These are phyloP conservation scores for Thraustotheca clavata DNA, from an alignment of 352 stramenopile species.

Conservation along the genomic window DNA sequence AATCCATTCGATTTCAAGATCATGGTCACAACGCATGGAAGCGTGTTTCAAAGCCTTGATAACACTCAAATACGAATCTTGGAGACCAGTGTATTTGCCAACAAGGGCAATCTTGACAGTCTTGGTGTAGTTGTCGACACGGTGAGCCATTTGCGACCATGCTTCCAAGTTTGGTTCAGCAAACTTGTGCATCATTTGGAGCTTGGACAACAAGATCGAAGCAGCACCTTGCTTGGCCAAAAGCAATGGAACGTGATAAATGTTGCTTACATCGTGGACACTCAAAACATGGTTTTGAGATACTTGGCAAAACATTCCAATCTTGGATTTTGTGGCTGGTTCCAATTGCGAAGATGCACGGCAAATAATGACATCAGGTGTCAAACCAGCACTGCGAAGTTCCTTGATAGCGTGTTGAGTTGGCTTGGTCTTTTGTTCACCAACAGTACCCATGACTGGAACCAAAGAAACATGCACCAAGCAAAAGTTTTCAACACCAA, in stretches of 20 bases:
- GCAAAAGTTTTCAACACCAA: conserved; percentile 97
- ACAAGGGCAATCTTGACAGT: conserved; percentile 97
- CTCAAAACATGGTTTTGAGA: conserved; percentile 91
- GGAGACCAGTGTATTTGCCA: conserved; percentile 98
- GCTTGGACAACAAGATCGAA: conserved; percentile 89
- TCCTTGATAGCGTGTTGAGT: conserved; percentile 99
- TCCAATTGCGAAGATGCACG: conserved; percentile 88
- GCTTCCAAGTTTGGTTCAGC: conserved; percentile 60
- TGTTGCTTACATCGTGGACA: conserved; percentile 99
- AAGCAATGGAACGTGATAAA: conserved; percentile 99
- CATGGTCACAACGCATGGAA: conserved; percentile 89
- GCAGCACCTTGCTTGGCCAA: conserved; percentile 93
- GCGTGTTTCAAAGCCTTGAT: conserved; percentile 96
- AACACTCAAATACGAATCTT: conserved; percentile 98
- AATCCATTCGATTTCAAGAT: conserved; percentile 97
- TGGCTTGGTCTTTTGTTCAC: conserved; percentile 99
- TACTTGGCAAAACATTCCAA: conserved; percentile 98
- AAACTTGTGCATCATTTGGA: conserved; percentile 88
- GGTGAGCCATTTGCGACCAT: conserved; percentile 89
- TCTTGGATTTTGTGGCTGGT: conserved; percentile 92
- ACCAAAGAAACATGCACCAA: conserved; percentile 99
- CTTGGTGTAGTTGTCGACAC: conserved; percentile 87
- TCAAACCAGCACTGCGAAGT: conserved; percentile 93
- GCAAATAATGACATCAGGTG: conserved; percentile 97
- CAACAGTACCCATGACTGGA: conserved; percentile 95